Evolutionary conservation across 169 alveolate species (phyloP).

Genomic region (Plasmodium ovale): DNA sequence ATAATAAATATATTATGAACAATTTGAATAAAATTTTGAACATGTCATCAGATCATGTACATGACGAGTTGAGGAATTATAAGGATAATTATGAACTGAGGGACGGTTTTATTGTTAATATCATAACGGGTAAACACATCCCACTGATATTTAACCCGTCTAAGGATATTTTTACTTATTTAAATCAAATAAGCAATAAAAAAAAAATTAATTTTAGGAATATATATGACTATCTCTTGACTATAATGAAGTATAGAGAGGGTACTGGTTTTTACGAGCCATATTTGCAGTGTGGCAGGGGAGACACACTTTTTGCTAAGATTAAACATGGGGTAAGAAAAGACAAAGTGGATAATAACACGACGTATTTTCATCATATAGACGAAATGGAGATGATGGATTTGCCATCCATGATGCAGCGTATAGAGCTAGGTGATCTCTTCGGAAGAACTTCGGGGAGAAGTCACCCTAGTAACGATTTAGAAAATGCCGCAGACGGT

Average conservation of each 20-base stretch:
- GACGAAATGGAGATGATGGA: neutral
- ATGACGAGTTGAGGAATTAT: constrained; percentile 12
- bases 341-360: neutral
- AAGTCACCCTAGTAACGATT: too few relatives aligned
- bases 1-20: constrained; percentile 45
- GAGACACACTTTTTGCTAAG: neutral
- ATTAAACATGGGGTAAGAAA: neutral
- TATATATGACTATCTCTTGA: constrained; percentile 25
- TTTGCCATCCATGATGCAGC: too few relatives aligned
- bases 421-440: too few relatives aligned
- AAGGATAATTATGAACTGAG: constrained; percentile 48
- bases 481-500: neutral
- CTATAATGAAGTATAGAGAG: constrained; percentile 33
- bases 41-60: neutral
- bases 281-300: constrained; percentile 6
- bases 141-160: constrained; percentile 54
- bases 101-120: constrained; percentile 46
- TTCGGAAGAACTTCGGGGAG: too few relatives aligned
- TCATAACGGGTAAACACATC: neutral
- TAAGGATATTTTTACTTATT: constrained; percentile 24
- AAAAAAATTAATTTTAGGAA: constrained; percentile 49
- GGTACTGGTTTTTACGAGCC: constrained; percentile 35
- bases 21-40: constrained; percentile 37
- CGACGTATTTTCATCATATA: neutral
- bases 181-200: constrained; percentile 41